These are phyloP conservation scores for Lentinula novae-zelandiae DNA, from an alignment of 1,284 basidiomycete genomes.

Conservation along the genomic window DNA sequence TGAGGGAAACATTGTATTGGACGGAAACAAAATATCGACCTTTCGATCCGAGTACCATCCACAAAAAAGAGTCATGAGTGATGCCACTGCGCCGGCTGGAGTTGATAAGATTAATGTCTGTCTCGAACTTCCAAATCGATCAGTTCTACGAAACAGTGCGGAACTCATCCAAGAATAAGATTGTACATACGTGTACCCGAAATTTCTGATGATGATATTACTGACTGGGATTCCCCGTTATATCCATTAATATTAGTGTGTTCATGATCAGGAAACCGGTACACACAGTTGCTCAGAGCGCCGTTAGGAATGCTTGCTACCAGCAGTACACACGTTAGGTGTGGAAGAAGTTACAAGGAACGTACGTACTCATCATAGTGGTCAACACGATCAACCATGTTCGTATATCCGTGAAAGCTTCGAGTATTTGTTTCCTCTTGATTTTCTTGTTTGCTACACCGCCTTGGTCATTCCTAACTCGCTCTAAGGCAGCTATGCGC, in stretches of 20 bases:
- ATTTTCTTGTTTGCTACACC: conserved; percentile 59
- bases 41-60: conserved; percentile 66
- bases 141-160: not conserved
- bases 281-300: conserved; percentile 59
- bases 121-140: conserved; percentile 39
- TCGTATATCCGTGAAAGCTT: conserved; percentile 56
- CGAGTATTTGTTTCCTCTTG: conserved; percentile 57
- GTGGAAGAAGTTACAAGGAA: no score
- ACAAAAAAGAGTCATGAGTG: conserved; percentile 46
- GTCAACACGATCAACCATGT: conserved; percentile 63
- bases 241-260: not conserved
- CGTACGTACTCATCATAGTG: conserved; percentile 45
- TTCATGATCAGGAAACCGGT: not conserved
- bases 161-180: not conserved
- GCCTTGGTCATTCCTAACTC: conserved; percentile 64
- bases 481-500: conserved; percentile 59
- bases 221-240: conserved; percentile 36
- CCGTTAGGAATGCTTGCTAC: conserved; percentile 63
- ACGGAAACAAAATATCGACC: conserved; percentile 25
- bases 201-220: conserved; percentile 59
- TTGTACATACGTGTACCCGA: conserved; percentile 58
- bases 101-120: conserved; percentile 62
- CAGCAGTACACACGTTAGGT: no score
- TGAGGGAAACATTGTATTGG: not conserved
- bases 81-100: conserved; percentile 51